Base-by-base conservation (phyloP, 176 grass and related monocot genomes). In the Alopecurus myosuroides region DNA sequence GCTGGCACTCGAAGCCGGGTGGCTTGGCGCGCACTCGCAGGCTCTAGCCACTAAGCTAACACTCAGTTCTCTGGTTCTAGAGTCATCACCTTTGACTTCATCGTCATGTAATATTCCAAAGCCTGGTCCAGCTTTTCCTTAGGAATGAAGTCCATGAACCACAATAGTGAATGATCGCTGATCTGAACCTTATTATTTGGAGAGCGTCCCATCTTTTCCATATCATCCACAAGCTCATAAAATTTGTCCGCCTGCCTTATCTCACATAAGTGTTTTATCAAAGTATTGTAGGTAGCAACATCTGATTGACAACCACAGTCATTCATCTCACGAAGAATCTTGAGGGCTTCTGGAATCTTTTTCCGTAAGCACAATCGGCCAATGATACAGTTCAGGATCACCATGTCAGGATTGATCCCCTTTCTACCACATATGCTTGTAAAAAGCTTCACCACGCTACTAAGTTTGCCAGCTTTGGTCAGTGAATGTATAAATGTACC, bases 311-410 rank as follows among this genome's bases (percentile, higher is more conserved):
- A 94, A 57, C 68, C 50, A 50, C 34, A 81, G 22, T 89, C 89
- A 78, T 87, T 85, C 89, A 91, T 94, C 78, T 91, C 92, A 69
- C 80, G 35, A 72, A 94, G 91, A 75, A 94, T 94, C 33, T 72
- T 42, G 49, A 94, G 84, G 23, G 92, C 86, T 70, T 89, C 70
- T n/a, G 86, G 92, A 75, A 91, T 87, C 83, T 53, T 79, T 84
- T 94, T 94, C 84, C 89, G 91, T 40, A 91, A 94, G 50, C 92
- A 94, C 50, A 94, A 79, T 53, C 86, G 76, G 25, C 89, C 92
- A 25, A 94, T 94, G 28, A 91, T 89, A 66, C 92, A 94, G 35
- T 91, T n/a, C n/a, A n/a, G n/a, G n/a, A n/a, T n/a, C n/a, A n/a
- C n/a, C n/a, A n/a, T n/a, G n/a, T n/a, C n/a, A n/a, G n/a, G n/a